phyloP scores from a whole-genome alignment of 1,139 yeast genomes.

The Candida mesenterica region DNA sequence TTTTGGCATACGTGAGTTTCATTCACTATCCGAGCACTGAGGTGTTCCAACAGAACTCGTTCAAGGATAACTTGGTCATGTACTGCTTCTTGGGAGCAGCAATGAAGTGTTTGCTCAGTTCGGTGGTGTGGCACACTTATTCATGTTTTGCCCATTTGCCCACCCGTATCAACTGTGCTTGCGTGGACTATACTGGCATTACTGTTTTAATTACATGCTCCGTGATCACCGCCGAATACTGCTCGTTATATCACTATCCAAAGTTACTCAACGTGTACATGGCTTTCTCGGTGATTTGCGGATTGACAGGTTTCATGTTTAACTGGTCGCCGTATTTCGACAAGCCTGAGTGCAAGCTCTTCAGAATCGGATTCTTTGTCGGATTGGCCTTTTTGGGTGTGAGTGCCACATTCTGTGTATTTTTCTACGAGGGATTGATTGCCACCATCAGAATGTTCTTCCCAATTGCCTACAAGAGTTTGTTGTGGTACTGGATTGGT shows the following conservation, averaged over 20 bases:
- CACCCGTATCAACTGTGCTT: slow-evolving; percentile 74
- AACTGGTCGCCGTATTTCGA: slow-evolving; percentile 94
- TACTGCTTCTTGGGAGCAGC: slow-evolving; percentile 70
- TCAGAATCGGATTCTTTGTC: slow-evolving; percentile 81
- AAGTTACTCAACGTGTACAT: slow-evolving; percentile 50
- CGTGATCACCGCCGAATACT: slow-evolving; percentile 80
- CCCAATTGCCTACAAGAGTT: slow-evolving; percentile 63
- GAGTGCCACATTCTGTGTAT: slow-evolving; percentile 58
- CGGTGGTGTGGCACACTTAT: slow-evolving; percentile 91
- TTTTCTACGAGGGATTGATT: slow-evolving; percentile 54
- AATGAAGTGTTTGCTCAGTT: slow-evolving; percentile 70
- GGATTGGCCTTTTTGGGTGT: slow-evolving; percentile 77
- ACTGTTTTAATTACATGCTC: slow-evolving; percentile 90
- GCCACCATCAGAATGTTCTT: slow-evolving; percentile 52
- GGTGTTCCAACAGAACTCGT: slow-evolving; percentile 38
- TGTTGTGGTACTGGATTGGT: slow-evolving; percentile 75
- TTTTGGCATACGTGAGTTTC: slow-evolving; percentile 55
- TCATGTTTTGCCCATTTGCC: slow-evolving; percentile 68
- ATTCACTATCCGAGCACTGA: slow-evolving; percentile 60
- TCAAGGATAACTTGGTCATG: slow-evolving; percentile 53
- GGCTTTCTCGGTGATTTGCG: slow-evolving; percentile 61
- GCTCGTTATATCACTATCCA: slow-evolving; percentile 67
- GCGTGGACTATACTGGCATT: slow-evolving; percentile 94
- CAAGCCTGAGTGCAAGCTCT: slow-evolving; percentile 75
- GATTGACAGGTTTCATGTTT: slow-evolving; percentile 68